A percentile compares a stretch with the other conserved stretches of the same genome.
These are phyloP conservation scores for Amborella trichopoda DNA, from an alignment of 164 flowering plant genomes.

Conservation along the genomic window DNA sequence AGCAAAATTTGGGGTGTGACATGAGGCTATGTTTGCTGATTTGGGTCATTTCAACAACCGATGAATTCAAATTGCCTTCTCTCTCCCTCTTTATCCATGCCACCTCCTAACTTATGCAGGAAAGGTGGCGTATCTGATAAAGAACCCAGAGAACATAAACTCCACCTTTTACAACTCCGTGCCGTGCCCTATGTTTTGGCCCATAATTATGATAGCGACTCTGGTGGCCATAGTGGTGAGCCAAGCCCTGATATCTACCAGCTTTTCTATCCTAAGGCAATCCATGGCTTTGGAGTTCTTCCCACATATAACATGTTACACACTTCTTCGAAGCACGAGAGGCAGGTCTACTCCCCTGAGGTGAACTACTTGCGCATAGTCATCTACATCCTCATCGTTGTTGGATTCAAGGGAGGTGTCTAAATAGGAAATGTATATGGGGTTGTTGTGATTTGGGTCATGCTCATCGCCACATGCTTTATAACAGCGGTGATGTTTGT, in stretches of 20 bases:
- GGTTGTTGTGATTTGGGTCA: slow-evolving; percentile 15
- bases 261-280: slow-evolving; percentile 17
- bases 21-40: no score
- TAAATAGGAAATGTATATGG: slow-evolving; percentile 16
- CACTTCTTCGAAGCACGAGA: slow-evolving; percentile 10
- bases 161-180: slow-evolving; percentile 13
- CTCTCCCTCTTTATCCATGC: slow-evolving; percentile 10
- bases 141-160: slow-evolving; percentile 10
- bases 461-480: slow-evolving; percentile 16
- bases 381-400: slow-evolving; percentile 10
- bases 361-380: slow-evolving; percentile 14
- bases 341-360: slow-evolving; percentile 19
- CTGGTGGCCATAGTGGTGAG: slow-evolving; percentile 18
- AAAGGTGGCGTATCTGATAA: slow-evolving; percentile 15
- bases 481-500: slow-evolving; percentile 13
- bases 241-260: slow-evolving; percentile 19
- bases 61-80: slow-evolving; percentile 13
- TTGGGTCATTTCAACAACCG: neutral
- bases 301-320: slow-evolving; percentile 18
- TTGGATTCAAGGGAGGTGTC: slow-evolving; percentile 14
- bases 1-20: no score
- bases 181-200: slow-evolving; percentile 16
- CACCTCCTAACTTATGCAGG: slow-evolving; percentile 13
- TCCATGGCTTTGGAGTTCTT: slow-evolving; percentile 18
- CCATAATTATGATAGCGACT: slow-evolving; percentile 14